Base-by-base conservation (phyloP, 306 rosid genomes). In the Phaseolus lunatus region DNA sequence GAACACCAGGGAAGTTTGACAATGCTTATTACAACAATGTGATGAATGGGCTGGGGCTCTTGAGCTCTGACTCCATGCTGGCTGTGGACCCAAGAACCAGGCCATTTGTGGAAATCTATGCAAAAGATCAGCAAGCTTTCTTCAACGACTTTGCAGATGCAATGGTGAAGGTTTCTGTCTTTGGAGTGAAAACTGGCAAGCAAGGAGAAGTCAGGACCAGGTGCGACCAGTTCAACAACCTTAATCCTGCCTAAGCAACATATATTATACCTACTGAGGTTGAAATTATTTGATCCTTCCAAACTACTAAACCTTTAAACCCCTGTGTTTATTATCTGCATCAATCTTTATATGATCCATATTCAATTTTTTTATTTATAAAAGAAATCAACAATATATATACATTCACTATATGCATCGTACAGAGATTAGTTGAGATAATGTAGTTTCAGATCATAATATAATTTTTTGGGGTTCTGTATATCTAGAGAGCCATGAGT, bases 1-100 rank as follows among this genome's bases (percentile, higher is more conserved):
- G 85, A 76, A 84, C 95, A 1, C 92, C 89, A 0, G 79, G 83
- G 31, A 90, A 73, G 58, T 85, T 89, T 8, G 88, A 87, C 62
- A 87, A 89, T 53, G 79, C 85, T 13, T 87, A 80, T 35, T 88
- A 7, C 50, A 49, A 49, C 2, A 86, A 86, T 65, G 78, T 90
- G 11, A 29, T 84, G 9, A 73, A 58, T 2, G 90, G 90, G 3
- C 16, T 86, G 27, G 90, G 84, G 7, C 23, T 90, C 0, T 57
- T 88, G 81, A 20, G 20, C 0, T 63, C 87, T 2, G 94, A 90
- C 53, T 52, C 66, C 0, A 29, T 78, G 0, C 7, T 90, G 3
- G 77, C 29, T 0, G 63, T 8, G 1, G 90, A 88, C 70, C 58
- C 80, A 7, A 77, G 92, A 41, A 90, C 94, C 2, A 84, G 39